Percentiles rank a stretch among this genome's conserved stretches.
These are phyloP conservation scores for Solanum acaule DNA, from an alignment of 257 asterid genomes.

Conservation along the genomic window DNA sequence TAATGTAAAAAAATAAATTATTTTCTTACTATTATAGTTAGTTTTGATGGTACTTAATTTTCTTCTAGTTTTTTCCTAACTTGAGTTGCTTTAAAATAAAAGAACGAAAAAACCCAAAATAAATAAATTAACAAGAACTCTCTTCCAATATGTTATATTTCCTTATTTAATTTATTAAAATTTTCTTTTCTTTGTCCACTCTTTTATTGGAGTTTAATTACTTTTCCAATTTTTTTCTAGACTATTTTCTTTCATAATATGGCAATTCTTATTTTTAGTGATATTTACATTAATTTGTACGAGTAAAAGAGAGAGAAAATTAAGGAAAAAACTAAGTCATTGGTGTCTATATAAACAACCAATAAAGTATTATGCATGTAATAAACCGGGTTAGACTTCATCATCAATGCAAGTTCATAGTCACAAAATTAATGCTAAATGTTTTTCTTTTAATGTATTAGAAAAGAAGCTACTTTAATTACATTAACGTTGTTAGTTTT, in stretches of 20 bases:
- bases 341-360: background rate
- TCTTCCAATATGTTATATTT: no score
- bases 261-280: background rate
- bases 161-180: background rate
- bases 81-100: no score
- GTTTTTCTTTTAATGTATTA: background rate
- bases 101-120: no score
- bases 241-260: background rate
- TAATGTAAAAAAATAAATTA: background rate
- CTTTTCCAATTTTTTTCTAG: background rate
- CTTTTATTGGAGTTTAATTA: background rate
- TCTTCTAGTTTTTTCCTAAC: no score
- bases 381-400: background rate
- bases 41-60: background rate
- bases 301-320: background rate
- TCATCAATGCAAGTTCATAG: background rate
- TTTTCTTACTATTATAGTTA: no score
- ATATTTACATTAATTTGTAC: background rate
- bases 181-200: background rate
- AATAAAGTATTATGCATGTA: background rate
- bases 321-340: background rate
- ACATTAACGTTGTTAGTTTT: background rate
- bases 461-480: background rate
- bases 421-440: no score
- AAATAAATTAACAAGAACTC: no score